Base-by-base conservation (phyloP, 192 early-diverging fungal species). In the Lobosporangium transversale region DNA sequence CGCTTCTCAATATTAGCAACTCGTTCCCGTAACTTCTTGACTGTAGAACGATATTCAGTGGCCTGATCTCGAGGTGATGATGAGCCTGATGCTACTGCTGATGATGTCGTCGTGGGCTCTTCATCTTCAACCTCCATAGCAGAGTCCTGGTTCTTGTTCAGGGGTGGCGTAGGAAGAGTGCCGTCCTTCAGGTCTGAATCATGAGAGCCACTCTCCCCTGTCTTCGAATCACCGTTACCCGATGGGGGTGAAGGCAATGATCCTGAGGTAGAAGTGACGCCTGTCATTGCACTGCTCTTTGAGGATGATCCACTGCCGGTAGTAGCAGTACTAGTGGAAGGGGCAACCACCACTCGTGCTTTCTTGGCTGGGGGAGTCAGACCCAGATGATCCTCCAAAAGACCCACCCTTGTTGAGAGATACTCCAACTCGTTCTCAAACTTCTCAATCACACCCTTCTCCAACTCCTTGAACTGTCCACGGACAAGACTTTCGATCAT, bases 401-500 rank as follows among this genome's bases (percentile, higher is more conserved):
- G 51, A 21, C 47, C 27, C 17, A 76, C 65, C 9, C 73, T 42
- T 20, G 51, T 50, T 11, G 65, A 66, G 20, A 76, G 53, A 20
- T 76, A 52, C 1, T 85, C 70, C 69, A 79, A 43, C 73, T 70
- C 65, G 65, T 69, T 49, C 52, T 85, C 78, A 79, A 82, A 76
- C 76, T 62, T 62, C 36, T 79, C 78, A 80, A 84, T 50, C 57
- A 89, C 48, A 24, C 81, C 70, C 83, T 89, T 80, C 64, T 94
- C 89, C 82, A 92, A 86, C 62, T 93, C 91, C 43, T 91, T 78
- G 57, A 94, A 86, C 58, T 92, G 91, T 5, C 80, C 79, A 26
- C 88, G 79, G 20, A 94, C 90, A 40, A 94, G 83, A n/a, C 85
- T 86, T 69, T 94, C 93, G 42, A 94, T 90, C 88, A 92, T 92